These are phyloP conservation scores for Pichia sp. DNA, from an alignment of 1,139 yeast genomes.

Conservation along the genomic window DNA sequence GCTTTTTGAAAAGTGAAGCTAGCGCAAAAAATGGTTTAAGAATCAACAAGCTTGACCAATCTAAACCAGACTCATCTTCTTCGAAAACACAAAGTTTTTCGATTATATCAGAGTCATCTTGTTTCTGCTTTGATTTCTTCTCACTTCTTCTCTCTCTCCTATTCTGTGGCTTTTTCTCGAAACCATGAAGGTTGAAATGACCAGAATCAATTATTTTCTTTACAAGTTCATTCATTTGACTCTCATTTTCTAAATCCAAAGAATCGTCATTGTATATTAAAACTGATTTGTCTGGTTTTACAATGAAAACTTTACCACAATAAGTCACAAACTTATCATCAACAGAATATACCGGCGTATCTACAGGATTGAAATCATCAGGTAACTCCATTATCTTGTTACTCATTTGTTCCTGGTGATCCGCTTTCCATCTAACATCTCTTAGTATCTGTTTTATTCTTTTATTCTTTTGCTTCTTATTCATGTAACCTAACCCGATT, in stretches of 20 bases:
- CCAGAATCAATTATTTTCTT: conserved; percentile 13
- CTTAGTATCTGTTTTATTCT: conserved; percentile 14
- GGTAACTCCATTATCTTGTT: conserved; percentile 16
- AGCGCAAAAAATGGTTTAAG: neutral
- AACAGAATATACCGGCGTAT: conserved; percentile 4
- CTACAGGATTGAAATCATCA: conserved; percentile 5
- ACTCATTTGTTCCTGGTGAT: conserved; percentile 7
- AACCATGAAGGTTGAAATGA: conserved; percentile 14
- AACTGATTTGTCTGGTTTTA: conserved; percentile 15
- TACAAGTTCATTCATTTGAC: conserved; percentile 10
- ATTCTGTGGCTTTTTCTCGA: conserved; percentile 12
- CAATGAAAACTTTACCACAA: conserved; percentile 16
- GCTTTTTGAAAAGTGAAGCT: neutral
- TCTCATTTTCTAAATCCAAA: conserved; percentile 9
- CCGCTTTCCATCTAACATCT: conserved; percentile 18
- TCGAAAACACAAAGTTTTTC: conserved; percentile 11
- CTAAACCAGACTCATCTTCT: conserved; percentile 7
- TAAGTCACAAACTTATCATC: conserved; percentile 19
- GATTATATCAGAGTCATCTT: conserved; percentile 2
- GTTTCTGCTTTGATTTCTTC: conserved; percentile 1
- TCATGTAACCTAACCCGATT: conserved; percentile 11
- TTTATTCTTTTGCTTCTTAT: conserved; percentile 13
- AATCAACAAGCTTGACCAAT: conserved; percentile 1
- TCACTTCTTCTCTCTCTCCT: conserved; percentile 16
- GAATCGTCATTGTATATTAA: conserved; percentile 11